Base-by-base conservation (phyloP, 805 yeast genomes). In the Yamadazyma paraphyllophila region DNA sequence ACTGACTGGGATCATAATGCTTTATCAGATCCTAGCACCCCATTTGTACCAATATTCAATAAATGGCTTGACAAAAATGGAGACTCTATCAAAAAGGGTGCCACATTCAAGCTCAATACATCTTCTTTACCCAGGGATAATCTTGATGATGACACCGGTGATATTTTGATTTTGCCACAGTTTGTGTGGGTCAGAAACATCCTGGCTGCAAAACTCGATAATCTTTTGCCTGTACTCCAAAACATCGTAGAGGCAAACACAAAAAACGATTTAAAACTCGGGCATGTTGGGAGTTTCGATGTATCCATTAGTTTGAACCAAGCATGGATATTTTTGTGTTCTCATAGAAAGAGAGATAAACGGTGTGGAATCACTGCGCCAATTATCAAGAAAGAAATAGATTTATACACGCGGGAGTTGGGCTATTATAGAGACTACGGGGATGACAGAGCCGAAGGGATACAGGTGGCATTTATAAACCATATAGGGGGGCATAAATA, bases 401-500 rank as follows among this genome's bases (percentile, higher is more conserved):
- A 89, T 38, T 61, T 75, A 7, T 78, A 85, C 53, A 69, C 92
- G 36, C 72, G 95, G 47, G 88, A 87, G 4, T 69, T 77, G 30
- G 95, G 82, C 3, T 67, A 87, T 13, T 79, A 80, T 54, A 75
- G 98, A 57, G 97, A 92, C 62, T 62, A 68, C 26, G 84, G 86
- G 10, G 97, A 91, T 62, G 75, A 73, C 40, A 75, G 90, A 44
- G 81, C 87, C 0, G 82, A 75, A 27, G 98, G 97, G 6, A 88
- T 85, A 1, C 68, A 71, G 5, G 88, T 90, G 2, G 71, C 77
- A 1, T 90, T 63, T 55, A 77, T 86, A 26, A 90, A 88, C 58
- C 99, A 92, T 63, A 86, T 92, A 24, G 99, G 99, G 6, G 98
- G 98, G 4, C 99, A 92, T 66, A 94, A 94, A 63, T 94, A 73